A percentile compares a stretch with the other conserved stretches of the same genome.
Conservation (phyloP, 495 filamentous ascomycete genomes). For the Cercophora scortea region DNA sequence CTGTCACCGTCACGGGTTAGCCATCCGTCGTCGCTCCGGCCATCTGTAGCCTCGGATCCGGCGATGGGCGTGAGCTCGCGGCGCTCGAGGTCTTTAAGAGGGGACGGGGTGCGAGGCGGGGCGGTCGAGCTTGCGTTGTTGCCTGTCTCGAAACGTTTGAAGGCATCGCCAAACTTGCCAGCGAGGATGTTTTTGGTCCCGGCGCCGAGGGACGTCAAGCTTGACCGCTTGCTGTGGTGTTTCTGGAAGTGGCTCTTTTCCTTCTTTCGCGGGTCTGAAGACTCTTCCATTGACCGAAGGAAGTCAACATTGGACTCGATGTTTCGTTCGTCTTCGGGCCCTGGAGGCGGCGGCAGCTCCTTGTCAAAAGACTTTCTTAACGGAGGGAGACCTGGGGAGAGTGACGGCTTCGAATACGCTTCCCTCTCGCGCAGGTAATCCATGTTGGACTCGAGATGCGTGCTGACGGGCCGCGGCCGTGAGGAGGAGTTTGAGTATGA, state of each 20-base stretch:
- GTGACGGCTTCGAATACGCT: slow-evolving; percentile 25
- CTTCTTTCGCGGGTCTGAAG: slow-evolving; percentile 58
- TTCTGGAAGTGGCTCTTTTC: slow-evolving; percentile 49
- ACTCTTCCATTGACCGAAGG: slow-evolving; percentile 67
- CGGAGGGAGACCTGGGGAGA: slow-evolving; percentile 27
- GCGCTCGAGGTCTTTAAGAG: slow-evolving; percentile 42
- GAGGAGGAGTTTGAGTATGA: slow-evolving; percentile 13
- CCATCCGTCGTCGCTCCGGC: slow-evolving; percentile 58
- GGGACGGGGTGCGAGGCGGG: slow-evolving; percentile 46
- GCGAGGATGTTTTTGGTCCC: slow-evolving; percentile 81
- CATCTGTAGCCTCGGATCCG: slow-evolving; percentile 68
- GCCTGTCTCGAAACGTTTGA: slow-evolving; percentile 77
- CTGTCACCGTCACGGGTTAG: slow-evolving; percentile 47
- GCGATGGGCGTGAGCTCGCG: slow-evolving; percentile 62
- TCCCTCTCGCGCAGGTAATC: slow-evolving; percentile 66
- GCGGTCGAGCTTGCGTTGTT: slow-evolving; percentile 33
- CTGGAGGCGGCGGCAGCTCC: slow-evolving; percentile 26
- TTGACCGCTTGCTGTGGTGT: slow-evolving; percentile 66
- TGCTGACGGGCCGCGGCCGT: slow-evolving; percentile 42
- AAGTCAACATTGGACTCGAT: slow-evolving; percentile 88
- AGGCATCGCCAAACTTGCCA: slow-evolving; percentile 91
- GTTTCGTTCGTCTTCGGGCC: slow-evolving; percentile 51
- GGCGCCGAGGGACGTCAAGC: slow-evolving; percentile 64
- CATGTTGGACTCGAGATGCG: slow-evolving; percentile 70
- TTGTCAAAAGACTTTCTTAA: slow-evolving; percentile 29